Base-by-base conservation (phyloP, 805 yeast genomes). In the Candida broadrunensis region DNA sequence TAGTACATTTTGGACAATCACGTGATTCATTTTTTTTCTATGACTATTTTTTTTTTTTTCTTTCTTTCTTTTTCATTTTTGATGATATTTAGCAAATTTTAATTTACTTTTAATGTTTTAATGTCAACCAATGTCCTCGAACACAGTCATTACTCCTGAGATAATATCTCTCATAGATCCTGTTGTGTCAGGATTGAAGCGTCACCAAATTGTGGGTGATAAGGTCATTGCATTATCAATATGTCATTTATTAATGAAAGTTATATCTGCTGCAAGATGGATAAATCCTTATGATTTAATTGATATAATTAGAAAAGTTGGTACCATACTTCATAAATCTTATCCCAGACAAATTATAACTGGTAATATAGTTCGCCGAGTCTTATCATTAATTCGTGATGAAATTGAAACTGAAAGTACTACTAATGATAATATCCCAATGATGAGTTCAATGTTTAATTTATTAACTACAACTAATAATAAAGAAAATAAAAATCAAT, bases 231-330 rank as follows among this genome's bases (percentile, higher is more conserved):
- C 98, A 0, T 70, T 88, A 27, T 93, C 86, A 39, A 87, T 96
- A 6, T 83, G 96, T 15, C 95, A 88, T 51, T 68, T 91, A 37
- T 63, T 93, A 46, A 84, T 88, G 79, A 77, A 96, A 60, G 93
- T 88, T 38, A 82, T 89, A 16, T 88, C 97, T 0, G 85, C 85
- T 11, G 87, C 93, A 1, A 73, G 96, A 58, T 93, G 98, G 98
- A 71, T 78, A 37, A 45, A 45, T 18, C 78, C 88, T 9, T 82
- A 78, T 44, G 88, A 86, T 45, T 71, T 91, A 46, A 82, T 91
- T 20, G 63, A 63, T 14, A 80, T 85, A 43, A 80, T 91, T 49
- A 80, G 95, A 52, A 70, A 72, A 41, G 78, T 90, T 15, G 99
- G 98, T 7, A 68, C 69, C 30, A 65, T 75, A 24, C 65, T 93